A percentile compares a stretch with the other conserved stretches of the same genome.
phyloP scores from a whole-genome alignment of 176 grass and related monocot genomes.

The Ensete glaucum region DNA sequence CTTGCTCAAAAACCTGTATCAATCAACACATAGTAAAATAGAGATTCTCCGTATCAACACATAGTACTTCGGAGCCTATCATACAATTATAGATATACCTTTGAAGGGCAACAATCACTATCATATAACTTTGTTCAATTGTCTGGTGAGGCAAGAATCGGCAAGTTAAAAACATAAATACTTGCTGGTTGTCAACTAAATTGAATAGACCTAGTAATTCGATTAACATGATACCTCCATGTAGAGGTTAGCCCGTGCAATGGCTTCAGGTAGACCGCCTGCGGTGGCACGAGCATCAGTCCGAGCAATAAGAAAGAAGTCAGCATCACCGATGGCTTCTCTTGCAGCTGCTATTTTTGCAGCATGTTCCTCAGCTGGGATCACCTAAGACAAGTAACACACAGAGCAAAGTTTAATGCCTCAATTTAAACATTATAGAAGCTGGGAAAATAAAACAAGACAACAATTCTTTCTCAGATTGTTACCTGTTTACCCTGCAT shows the following conservation, averaged over 20 bases:
- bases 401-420: not conserved
- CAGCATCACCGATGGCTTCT: conserved; percentile 28
- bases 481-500: conserved; percentile 44
- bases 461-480: not conserved
- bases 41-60: too few relatives aligned
- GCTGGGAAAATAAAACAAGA: not conserved
- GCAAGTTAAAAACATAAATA: too few relatives aligned
- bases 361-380: conserved; percentile 44
- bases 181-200: too few relatives aligned
- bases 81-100: too few relatives aligned
- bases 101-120: too few relatives aligned
- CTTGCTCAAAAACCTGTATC: too few relatives aligned
- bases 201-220: not conserved
- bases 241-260: conserved; percentile 43
- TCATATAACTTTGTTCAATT: too few relatives aligned
- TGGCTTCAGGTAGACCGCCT: conserved; percentile 27
- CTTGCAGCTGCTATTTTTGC: conserved; percentile 44
- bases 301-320: conserved; percentile 42
- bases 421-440: not conserved
- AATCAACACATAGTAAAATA: too few relatives aligned
- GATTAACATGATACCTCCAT: conserved; percentile 26
- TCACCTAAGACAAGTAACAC: conserved; percentile 20
- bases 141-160: too few relatives aligned
- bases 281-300: conserved; percentile 37
- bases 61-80: too few relatives aligned